Evolutionary conservation across 257 asterid genomes (phyloP).

Genomic region (Linderniella brevidens): DNA sequence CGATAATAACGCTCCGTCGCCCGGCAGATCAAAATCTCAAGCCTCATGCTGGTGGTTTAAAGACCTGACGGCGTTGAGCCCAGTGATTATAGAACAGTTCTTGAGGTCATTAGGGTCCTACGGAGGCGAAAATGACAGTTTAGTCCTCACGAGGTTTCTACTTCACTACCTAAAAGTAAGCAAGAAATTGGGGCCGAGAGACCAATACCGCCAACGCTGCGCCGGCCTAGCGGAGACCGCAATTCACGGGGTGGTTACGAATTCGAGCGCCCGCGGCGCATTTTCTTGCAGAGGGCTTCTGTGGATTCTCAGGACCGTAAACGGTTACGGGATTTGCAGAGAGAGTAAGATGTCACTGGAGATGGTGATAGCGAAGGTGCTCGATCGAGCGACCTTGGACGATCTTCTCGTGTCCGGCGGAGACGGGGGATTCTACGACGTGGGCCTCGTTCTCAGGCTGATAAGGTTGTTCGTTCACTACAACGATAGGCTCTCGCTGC

Average conservation of each 20-base stretch:
- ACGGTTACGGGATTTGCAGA: slow-evolving; percentile 29
- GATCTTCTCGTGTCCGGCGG: slow-evolving; percentile 43
- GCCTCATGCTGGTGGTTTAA: slow-evolving; percentile 59
- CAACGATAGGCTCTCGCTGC: slow-evolving; percentile 9
- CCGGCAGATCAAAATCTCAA: slow-evolving; percentile 12
- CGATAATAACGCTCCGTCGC: not conserved
- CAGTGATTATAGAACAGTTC: slow-evolving; percentile 30
- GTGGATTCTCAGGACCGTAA: slow-evolving; percentile 41
- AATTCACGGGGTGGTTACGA: slow-evolving; percentile 34
- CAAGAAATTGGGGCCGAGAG: not conserved
- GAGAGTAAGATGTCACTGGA: slow-evolving; percentile 34
- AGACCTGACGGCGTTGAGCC: slow-evolving; percentile 34
- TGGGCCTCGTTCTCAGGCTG: slow-evolving; percentile 50
- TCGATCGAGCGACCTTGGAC: slow-evolving; percentile 55
- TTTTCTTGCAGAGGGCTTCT: slow-evolving; percentile 60
- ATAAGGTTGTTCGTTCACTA: slow-evolving; percentile 34
- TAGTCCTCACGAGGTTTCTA: slow-evolving; percentile 50
- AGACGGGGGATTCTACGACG: slow-evolving; percentile 56
- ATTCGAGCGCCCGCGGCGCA: slow-evolving; percentile 20
- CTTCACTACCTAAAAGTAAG: slow-evolving; percentile 42
- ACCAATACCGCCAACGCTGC: slow-evolving; percentile 25
- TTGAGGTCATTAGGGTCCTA: slow-evolving; percentile 23
- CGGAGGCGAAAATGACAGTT: slow-evolving; percentile 31
- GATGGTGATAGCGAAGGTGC: slow-evolving; percentile 43
- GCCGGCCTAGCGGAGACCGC: slow-evolving; percentile 39